Percentiles rank a stretch among this genome's conserved stretches.
Evolutionary conservation across 1,139 yeast genomes (phyloP).

Genomic region (Magnusiomyces clavatus): DNA sequence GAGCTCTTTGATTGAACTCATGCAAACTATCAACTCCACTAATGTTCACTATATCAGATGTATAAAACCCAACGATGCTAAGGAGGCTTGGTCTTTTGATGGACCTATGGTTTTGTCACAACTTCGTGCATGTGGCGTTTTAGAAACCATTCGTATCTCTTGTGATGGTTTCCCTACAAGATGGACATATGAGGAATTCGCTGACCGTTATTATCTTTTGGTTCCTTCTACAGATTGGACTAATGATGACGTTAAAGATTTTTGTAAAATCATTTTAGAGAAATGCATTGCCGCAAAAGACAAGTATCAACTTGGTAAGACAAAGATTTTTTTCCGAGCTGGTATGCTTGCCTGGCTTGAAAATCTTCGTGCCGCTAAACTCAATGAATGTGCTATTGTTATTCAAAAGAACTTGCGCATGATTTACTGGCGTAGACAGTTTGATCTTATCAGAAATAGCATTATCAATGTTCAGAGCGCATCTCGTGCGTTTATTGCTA

Average conservation of each 20-base stretch:
- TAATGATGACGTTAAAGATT: constrained; percentile 43
- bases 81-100: constrained; percentile 94
- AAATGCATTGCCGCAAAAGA: constrained; percentile 49
- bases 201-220: constrained; percentile 77
- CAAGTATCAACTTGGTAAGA: constrained; percentile 71
- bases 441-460: constrained; percentile 47
- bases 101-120: constrained; percentile 93
- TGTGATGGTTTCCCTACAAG: constrained; percentile 98
- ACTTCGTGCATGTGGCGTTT: constrained; percentile 96
- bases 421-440: constrained; percentile 54
- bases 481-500: constrained; percentile 54
- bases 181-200: constrained; percentile 93
- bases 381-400: constrained; percentile 67
- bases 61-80: constrained; percentile 91
- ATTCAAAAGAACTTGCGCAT: constrained; percentile 82
- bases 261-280: constrained; percentile 62
- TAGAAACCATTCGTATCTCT: constrained; percentile 91
- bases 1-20: constrained; percentile 81
- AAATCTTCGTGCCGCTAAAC: constrained; percentile 71
- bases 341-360: constrained; percentile 89
- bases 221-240: constrained; percentile 67
- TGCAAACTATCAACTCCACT: constrained; percentile 88
- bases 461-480: constrained; percentile 53
- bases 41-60: constrained; percentile 96
- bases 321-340: constrained; percentile 88